These are phyloP conservation scores for Graphiopsis chlorocephala DNA, from an alignment of 2,329 filamentous ascomycete genomes.

Conservation along the genomic window DNA sequence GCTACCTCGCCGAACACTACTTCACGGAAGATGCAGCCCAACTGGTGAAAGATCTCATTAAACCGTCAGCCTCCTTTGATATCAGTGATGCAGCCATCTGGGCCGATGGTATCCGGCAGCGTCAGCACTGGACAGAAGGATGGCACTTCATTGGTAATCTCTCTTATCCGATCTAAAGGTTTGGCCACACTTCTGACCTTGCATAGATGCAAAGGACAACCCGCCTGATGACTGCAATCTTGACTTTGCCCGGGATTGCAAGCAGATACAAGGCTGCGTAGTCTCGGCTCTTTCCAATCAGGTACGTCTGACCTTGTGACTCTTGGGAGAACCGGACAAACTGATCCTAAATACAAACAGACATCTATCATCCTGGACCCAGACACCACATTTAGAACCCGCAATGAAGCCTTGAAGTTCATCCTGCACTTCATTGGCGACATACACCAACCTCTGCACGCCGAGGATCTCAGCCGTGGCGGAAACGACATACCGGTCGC, in stretches of 20 bases:
- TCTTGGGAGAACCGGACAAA: not conserved
- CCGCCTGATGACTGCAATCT: constrained; percentile 50
- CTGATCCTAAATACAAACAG: constrained; percentile 40
- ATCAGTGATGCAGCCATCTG: constrained; percentile 13
- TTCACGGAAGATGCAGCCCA: constrained; percentile 3
- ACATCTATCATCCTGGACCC: constrained; percentile 38
- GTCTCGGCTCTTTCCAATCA: constrained; percentile 48
- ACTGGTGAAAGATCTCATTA: not conserved
- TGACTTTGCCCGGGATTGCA: constrained; percentile 52
- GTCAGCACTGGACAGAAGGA: constrained; percentile 1
- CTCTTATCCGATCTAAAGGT: not conserved
- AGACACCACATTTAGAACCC: constrained; percentile 25
- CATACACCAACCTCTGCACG: constrained; percentile 58
- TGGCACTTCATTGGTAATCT: constrained; percentile 12
- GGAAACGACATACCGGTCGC: constrained; percentile 46
- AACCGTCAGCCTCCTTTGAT: not conserved
- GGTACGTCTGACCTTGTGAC: not conserved
- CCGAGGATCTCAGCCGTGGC: constrained; percentile 46
- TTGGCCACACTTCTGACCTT: constrained; percentile 39
- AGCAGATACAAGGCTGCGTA: constrained; percentile 47
- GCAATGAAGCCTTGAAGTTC: constrained; percentile 48
- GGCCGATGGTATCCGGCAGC: not conserved
- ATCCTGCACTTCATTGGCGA: constrained; percentile 64
- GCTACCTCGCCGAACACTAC: constrained; percentile 7
- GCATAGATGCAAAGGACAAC: constrained; percentile 48